Base-by-base conservation (phyloP, 805 yeast genomes). In the Starmerella vaccinii region DNA sequence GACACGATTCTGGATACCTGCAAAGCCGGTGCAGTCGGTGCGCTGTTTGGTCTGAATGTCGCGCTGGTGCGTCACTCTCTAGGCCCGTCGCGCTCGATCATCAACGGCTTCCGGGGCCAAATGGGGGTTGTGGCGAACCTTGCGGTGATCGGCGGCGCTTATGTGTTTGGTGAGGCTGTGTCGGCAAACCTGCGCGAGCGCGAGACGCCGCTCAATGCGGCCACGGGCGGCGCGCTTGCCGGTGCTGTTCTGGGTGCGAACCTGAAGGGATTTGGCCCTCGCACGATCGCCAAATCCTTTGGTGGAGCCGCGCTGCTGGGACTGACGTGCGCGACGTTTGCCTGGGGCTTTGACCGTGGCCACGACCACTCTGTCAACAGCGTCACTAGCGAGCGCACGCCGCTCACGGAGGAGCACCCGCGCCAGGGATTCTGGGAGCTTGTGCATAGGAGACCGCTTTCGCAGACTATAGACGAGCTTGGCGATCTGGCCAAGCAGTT, bases 361-460 rank as follows among this genome's bases (percentile, higher is more conserved):
- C 59, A 60, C 40, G 52, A 54, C 42, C 48, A 55, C 49, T 56
- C 63, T 40, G 60, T 62, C 38, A 40, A 47, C 41, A 50, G 61
- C 41, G 60, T 61, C 21, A 49, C 57, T 37, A 57, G 59, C 29
- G 59, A 59, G 37, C 79, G 52, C 75, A 75, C 39, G 63, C 51
- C 65, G 57, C 37, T 60, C 46, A 58, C 63, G 38, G 62, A 65
- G 50, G 71, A 63, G 53, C 58, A 60, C 38, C 61, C 56, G 22
- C 66, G 67, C 40, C 81, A 77, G 62, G 80, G 80, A 34, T 83
- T 84, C 69, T 86, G 88, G 88, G 90, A 84, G 57, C 80, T 81
- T 33, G 77, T 79, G 64, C 77, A 80, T 70, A 81, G 95, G 72
- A 77, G 84, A 62, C 95, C 95, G 16, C 69, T 85, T 57, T 78